phyloP scores from a whole-genome alignment of 139 green algal genomes.

The Coelastrella sp. region DNA sequence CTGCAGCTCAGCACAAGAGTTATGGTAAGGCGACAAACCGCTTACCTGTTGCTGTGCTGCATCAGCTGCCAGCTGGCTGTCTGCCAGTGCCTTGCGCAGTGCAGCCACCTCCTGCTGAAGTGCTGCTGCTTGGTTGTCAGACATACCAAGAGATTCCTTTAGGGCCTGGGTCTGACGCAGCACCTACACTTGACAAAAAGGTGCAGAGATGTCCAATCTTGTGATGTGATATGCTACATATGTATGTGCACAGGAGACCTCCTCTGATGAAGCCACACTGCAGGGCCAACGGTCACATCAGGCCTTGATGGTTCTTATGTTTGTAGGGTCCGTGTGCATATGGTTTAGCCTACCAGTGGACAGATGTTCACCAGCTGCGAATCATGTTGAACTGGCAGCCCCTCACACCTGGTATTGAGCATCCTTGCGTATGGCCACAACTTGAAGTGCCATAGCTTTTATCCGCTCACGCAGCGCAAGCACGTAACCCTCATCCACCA shows the following conservation, averaged over 20 bases:
- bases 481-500: slow-evolving; percentile 24
- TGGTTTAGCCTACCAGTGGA: background rate
- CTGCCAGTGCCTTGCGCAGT: background rate
- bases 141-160: background rate
- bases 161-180: slow-evolving; percentile 39
- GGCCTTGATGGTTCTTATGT: background rate
- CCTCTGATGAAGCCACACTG: background rate
- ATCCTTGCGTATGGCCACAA: background rate
- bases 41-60: slow-evolving; percentile 30
- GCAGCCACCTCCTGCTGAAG: background rate
- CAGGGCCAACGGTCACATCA: background rate
- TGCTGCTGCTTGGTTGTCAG: slow-evolving; percentile 11
- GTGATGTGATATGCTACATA: background rate
- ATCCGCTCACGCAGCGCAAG: background rate
- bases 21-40: background rate
- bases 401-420: slow-evolving; percentile 37
- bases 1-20: background rate
- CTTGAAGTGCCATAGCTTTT: background rate
- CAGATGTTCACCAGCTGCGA: background rate
- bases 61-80: background rate
- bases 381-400: background rate
- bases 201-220: background rate
- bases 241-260: background rate
- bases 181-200: background rate
- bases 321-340: background rate